A percentile compares a stretch with the other conserved stretches of the same genome.
Conservation (phyloP, 179 eudicot species). For the Pouteria campechiana region DNA sequence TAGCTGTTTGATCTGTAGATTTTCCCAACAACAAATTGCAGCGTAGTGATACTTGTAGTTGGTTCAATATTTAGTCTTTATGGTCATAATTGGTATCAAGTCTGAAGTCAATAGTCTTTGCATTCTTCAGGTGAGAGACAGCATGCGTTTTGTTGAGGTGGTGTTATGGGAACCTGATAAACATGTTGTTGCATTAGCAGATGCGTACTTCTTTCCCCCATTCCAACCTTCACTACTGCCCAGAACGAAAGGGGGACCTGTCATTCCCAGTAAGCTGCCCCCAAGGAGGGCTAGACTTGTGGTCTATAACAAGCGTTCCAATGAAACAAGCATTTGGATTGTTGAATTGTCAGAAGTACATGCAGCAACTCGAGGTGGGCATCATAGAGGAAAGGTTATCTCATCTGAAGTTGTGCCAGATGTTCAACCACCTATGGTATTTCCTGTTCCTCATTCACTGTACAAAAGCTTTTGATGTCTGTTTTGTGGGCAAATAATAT, state of each 20-base stretch:
- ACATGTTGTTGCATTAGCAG: slow-evolving; percentile 85
- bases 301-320: slow-evolving; percentile 77
- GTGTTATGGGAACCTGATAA: slow-evolving; percentile 86
- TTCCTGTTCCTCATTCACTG: too few relatives aligned
- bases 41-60: too few relatives aligned
- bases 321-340: slow-evolving; percentile 83
- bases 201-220: slow-evolving; percentile 96
- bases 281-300: slow-evolving; percentile 82
- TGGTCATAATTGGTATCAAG: too few relatives aligned
- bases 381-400: slow-evolving; percentile 88
- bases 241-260: slow-evolving; percentile 63
- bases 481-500: too few relatives aligned
- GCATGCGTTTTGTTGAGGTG: slow-evolving; percentile 93
- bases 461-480: too few relatives aligned
- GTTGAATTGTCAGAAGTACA: slow-evolving; percentile 85
- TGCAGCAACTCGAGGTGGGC: slow-evolving; percentile 93
- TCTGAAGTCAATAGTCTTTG: too few relatives aligned
- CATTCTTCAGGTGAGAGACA: slow-evolving; percentile 61
- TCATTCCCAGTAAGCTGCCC: slow-evolving; percentile 81
- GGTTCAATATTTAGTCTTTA: neutral
- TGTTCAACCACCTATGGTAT: slow-evolving; percentile 97
- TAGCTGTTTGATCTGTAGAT: neutral
- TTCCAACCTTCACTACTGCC: slow-evolving; percentile 80
- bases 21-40: too few relatives aligned
- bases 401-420: slow-evolving; percentile 69